phyloP scores from a whole-genome alignment of 495 filamentous ascomycete genomes.

The Beverwykella pulmonaria region DNA sequence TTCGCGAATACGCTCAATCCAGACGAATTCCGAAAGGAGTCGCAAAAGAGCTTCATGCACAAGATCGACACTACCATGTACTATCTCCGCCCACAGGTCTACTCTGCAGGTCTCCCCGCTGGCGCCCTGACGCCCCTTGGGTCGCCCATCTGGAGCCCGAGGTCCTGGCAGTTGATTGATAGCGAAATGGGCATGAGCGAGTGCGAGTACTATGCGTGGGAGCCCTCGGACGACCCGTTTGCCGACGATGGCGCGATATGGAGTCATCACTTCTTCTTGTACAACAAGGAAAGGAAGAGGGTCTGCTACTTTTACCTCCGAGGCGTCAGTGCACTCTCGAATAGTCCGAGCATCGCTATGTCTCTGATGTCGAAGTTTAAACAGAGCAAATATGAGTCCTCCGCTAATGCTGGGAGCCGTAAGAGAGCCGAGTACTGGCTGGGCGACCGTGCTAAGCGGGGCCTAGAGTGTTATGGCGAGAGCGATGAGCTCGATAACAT shows the following conservation, averaged over 20 bases:
- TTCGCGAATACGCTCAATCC: slow-evolving; percentile 89
- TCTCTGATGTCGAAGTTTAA: slow-evolving; percentile 26
- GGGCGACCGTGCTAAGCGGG: slow-evolving; percentile 57
- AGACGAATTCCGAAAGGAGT: slow-evolving; percentile 70
- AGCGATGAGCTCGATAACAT: slow-evolving; percentile 33
- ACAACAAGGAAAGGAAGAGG: slow-evolving; percentile 89
- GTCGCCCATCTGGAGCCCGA: slow-evolving; percentile 69
- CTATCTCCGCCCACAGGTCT: slow-evolving; percentile 72
- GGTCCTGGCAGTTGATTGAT: slow-evolving; percentile 88
- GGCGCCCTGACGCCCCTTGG: slow-evolving; percentile 43
- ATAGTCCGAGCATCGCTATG: slow-evolving; percentile 55
- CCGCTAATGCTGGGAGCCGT: slow-evolving; percentile 55
- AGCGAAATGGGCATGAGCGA: slow-evolving; percentile 87
- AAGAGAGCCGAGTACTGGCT: slow-evolving; percentile 87
- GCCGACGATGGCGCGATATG: slow-evolving; percentile 92
- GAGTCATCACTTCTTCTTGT: slow-evolving; percentile 96
- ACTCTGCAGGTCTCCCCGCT: slow-evolving; percentile 34
- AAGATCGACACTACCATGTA: slow-evolving; percentile 82
- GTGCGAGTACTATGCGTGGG: slow-evolving; percentile 83
- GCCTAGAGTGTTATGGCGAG: slow-evolving; percentile 14
- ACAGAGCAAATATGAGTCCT: slow-evolving; percentile 22
- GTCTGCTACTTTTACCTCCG: slow-evolving; percentile 92
- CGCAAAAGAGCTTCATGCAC: slow-evolving; percentile 74
- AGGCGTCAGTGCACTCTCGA: slow-evolving; percentile 79
- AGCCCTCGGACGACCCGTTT: slow-evolving; percentile 77